phyloP scores from a whole-genome alignment of 371 early-diverging fungal species.

The Parasitella parasitica region DNA sequence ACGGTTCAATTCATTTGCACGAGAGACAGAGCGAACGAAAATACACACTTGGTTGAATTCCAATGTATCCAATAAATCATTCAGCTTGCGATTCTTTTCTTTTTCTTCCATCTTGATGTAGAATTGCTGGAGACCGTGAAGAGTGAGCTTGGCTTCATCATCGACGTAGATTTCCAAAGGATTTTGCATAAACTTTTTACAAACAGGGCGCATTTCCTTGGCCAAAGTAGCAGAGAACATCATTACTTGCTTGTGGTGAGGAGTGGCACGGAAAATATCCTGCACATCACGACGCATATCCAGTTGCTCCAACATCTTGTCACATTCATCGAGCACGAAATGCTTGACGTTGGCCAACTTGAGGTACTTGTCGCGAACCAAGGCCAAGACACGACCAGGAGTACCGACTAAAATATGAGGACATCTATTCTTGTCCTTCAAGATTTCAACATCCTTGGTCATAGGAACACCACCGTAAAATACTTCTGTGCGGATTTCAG shows the following conservation, averaged over 20 bases:
- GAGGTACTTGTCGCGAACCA: conserved; percentile 82
- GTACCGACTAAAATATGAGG: conserved; percentile 98
- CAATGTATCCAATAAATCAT: conserved; percentile 88
- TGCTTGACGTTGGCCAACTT: conserved; percentile 85
- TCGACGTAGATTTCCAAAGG: conserved; percentile 98
- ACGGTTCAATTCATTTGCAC: conserved; percentile 88
- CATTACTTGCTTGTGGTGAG: conserved; percentile 97
- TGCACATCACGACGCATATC: conserved; percentile 98
- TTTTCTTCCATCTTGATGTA: conserved; percentile 85
- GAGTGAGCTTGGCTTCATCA: conserved; percentile 97
- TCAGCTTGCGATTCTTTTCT: conserved; percentile 93
- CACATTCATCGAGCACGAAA: conserved; percentile 99
- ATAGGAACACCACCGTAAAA: conserved; percentile 90
- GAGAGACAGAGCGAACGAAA: conserved; percentile 93
- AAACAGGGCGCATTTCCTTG: conserved; percentile 90
- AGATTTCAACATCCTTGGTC: conserved; percentile 77
- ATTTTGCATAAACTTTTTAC: conserved; percentile 97
- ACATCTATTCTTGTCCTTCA: conserved; percentile 77
- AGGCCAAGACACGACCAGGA: conserved; percentile 94
- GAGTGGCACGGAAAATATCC: conserved; percentile 92
- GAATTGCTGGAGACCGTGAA: conserved; percentile 97
- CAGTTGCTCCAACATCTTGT: conserved; percentile 91
- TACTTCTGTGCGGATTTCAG: conserved; percentile 91
- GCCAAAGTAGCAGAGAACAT: conserved; percentile 97
- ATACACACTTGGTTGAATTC: conserved; percentile 98